phyloP scores from a whole-genome alignment of 2,329 filamentous ascomycete genomes.

The Fusarium nelsonii region DNA sequence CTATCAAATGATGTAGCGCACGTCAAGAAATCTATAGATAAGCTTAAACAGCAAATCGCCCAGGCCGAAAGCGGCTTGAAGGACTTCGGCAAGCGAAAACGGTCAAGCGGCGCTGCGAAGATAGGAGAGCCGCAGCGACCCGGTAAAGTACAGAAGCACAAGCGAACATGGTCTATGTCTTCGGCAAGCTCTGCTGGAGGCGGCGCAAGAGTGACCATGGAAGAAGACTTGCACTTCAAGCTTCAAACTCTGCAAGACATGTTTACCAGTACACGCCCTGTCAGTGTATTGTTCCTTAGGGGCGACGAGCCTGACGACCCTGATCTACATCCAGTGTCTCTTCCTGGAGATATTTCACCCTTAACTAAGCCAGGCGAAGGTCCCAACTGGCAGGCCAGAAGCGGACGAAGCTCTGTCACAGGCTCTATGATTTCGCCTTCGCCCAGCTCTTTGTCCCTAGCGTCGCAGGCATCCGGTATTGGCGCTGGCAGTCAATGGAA shows the following conservation, averaged over 20 bases:
- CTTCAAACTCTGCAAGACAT: constrained; percentile 84
- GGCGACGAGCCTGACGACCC: constrained; percentile 84
- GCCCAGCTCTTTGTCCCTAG: constrained; percentile 73
- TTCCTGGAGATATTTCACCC: constrained; percentile 75
- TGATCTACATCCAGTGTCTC: constrained; percentile 79
- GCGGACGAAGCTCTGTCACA: constrained; percentile 69
- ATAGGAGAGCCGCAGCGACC: constrained; percentile 68
- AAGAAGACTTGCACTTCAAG: constrained; percentile 84
- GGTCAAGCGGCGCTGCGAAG: constrained; percentile 64
- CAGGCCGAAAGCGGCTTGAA: constrained; percentile 78
- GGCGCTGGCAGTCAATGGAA: constrained; percentile 65
- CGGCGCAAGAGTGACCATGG: constrained; percentile 63
- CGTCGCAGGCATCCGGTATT: constrained; percentile 65
- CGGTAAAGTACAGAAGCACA: constrained; percentile 90
- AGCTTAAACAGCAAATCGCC: constrained; percentile 91
- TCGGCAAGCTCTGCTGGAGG: constrained; percentile 74
- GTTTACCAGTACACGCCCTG: constrained; percentile 85
- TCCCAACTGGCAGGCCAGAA: constrained; percentile 63
- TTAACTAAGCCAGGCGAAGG: constrained; percentile 66
- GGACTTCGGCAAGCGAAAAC: constrained; percentile 74
- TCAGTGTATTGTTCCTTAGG: constrained; percentile 81
- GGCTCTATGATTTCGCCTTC: constrained; percentile 75
- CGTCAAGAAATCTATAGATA: constrained; percentile 96
- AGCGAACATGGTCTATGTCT: constrained; percentile 94
- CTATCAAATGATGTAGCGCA: constrained; percentile 94